phyloP scores from a whole-genome alignment of 2,329 filamentous ascomycete species.

The Microsporum canis region DNA sequence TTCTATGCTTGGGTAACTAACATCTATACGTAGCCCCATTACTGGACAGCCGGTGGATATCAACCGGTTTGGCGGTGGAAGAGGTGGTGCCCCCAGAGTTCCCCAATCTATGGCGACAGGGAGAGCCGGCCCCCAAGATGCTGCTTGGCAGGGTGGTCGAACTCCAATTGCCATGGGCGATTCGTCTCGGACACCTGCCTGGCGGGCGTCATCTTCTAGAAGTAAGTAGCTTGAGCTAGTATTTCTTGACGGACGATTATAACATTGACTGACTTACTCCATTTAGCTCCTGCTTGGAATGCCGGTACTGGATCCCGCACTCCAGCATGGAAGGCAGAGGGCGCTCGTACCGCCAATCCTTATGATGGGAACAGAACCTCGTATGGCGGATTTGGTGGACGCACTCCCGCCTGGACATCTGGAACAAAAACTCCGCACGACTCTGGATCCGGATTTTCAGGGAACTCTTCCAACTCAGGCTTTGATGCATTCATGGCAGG shows the following conservation, averaged over 20 bases:
- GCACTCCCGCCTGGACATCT: constrained; percentile 68
- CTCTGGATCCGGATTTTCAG: constrained; percentile 50
- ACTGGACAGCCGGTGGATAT: constrained; percentile 71
- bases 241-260: background rate
- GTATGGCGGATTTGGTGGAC: constrained; percentile 59
- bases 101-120: constrained; percentile 38
- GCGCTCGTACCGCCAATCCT: constrained; percentile 44
- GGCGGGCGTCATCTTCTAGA: constrained; percentile 43
- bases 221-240: constrained; percentile 41
- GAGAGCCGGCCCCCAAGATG: constrained; percentile 33
- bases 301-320: constrained; percentile 35
- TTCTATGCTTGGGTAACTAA: constrained; percentile 13
- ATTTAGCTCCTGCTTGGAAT: constrained; percentile 33
- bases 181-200: constrained; percentile 62
- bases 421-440: constrained; percentile 62
- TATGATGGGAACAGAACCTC: constrained; percentile 63
- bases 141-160: constrained; percentile 51
- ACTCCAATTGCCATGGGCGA: constrained; percentile 53
- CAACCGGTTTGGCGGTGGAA: constrained; percentile 37
- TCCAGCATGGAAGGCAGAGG: constrained; percentile 46
- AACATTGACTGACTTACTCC: background rate
- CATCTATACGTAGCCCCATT: constrained; percentile 34
- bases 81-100: constrained; percentile 31
- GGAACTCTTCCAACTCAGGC: constrained; percentile 54
- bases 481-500: constrained; percentile 56